phyloP scores from a whole-genome alignment of 2,329 filamentous ascomycete genomes.

The Fusarium domesticum region DNA sequence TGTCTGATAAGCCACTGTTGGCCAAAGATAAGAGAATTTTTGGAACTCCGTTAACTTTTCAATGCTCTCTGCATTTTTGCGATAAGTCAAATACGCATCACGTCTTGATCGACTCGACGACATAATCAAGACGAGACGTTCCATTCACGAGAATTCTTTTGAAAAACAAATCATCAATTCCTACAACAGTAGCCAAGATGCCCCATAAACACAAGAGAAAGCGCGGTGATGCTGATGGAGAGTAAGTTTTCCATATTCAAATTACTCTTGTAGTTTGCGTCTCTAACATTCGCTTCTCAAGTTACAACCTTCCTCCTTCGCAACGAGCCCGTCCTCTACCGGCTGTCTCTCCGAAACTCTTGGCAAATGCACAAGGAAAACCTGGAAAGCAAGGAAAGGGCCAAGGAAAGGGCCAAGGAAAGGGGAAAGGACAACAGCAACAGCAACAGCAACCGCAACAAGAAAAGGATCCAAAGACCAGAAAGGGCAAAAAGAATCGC shows the following conservation, averaged over 20 bases:
- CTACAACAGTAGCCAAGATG: conserved; percentile 48
- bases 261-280: neutral
- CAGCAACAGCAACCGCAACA: conserved; percentile 35
- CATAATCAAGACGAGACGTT: too few species aligned
- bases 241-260: conserved; percentile 12
- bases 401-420: neutral
- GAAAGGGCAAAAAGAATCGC: conserved; percentile 46
- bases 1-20: conserved; percentile 10
- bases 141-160: too few species aligned
- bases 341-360: conserved; percentile 35
- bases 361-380: conserved; percentile 1
- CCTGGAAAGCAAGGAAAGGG: conserved; percentile 31
- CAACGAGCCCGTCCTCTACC: conserved; percentile 52
- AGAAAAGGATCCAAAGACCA: conserved; percentile 37
- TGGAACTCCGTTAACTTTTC: conserved; percentile 7
- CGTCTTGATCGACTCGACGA: neutral
- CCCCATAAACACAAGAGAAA: conserved; percentile 81
- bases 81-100: neutral
- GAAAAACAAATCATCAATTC: too few species aligned
- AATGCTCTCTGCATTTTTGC: conserved; percentile 3
- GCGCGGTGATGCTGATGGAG: conserved; percentile 47
- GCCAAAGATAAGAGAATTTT: conserved; percentile 29
- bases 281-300: conserved; percentile 29
- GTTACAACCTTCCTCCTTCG: conserved; percentile 49
- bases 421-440: conserved; percentile 30